phyloP scores from a whole-genome alignment of 805 yeast genomes.

The Tetrapisispora phaffii region DNA sequence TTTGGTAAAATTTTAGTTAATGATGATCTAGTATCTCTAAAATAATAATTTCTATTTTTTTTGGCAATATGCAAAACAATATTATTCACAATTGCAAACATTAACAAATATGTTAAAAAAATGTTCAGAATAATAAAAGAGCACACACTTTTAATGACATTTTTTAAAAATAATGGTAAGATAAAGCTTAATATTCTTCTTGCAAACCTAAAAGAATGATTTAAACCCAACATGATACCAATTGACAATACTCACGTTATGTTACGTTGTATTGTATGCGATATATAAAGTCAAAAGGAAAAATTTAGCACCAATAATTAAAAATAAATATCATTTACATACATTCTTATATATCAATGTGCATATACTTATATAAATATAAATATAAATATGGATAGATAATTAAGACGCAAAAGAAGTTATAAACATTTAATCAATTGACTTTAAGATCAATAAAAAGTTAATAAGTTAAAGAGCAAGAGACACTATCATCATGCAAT shows the following conservation, averaged over 20 bases:
- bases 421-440: too few species aligned
- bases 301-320: too few species aligned
- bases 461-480: too few species aligned
- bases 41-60: conserved; percentile 2
- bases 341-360: too few species aligned
- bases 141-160: not conserved
- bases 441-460: too few species aligned
- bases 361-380: too few species aligned
- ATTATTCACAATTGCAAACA: conserved; percentile 3
- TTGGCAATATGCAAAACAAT: not conserved
- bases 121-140: conserved; percentile 2
- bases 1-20: conserved; percentile 11
- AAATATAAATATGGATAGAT: too few species aligned
- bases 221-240: not conserved
- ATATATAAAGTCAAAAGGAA: too few species aligned
- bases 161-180: not conserved
- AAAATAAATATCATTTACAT: too few species aligned
- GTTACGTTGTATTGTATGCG: too few species aligned
- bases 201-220: not conserved
- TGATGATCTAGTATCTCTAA: conserved; percentile 25
- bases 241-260: not conserved
- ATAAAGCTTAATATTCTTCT: not conserved
- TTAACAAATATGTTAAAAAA: conserved; percentile 1
- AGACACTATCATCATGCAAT: too few species aligned
- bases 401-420: too few species aligned